phyloP scores from a whole-genome alignment of 768 basidiomycete genomes.

The Melanogaster broomeanus region DNA sequence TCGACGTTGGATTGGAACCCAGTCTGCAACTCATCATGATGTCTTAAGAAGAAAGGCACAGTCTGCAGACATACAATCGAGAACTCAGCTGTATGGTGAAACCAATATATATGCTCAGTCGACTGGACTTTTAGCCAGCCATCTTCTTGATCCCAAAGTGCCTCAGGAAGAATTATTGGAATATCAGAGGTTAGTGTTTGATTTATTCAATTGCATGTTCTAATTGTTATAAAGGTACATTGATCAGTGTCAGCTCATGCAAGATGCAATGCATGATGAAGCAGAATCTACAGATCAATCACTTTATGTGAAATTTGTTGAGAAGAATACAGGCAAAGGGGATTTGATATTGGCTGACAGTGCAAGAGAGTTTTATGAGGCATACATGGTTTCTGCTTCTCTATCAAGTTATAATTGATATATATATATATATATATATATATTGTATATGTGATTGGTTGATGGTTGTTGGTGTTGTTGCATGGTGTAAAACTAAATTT shows the following conservation, averaged over 20 bases:
- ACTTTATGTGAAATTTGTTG: slow-evolving; percentile 54
- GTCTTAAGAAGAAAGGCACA: slow-evolving; percentile 41
- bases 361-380: slow-evolving; percentile 18
- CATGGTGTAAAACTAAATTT: too few species aligned
- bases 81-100: slow-evolving; percentile 26
- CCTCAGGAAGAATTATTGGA: slow-evolving; percentile 65
- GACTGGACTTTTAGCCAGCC: slow-evolving; percentile 58
- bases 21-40: slow-evolving; percentile 43
- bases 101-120: slow-evolving; percentile 37
- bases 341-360: slow-evolving; percentile 13
- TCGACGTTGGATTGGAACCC: slow-evolving; percentile 72
- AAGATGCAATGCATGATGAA: slow-evolving; percentile 53
- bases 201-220: not conserved
- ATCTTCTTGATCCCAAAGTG: slow-evolving; percentile 63
- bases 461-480: too few species aligned
- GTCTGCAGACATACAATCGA: slow-evolving; percentile 27
- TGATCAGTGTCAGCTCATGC: slow-evolving; percentile 68
- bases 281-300: slow-evolving; percentile 61
- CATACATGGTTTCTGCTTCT: slow-evolving; percentile 17
- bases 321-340: slow-evolving; percentile 34
- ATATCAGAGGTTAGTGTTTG: slow-evolving; percentile 61
- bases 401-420: not conserved
- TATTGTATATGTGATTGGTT: too few species aligned
- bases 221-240: slow-evolving; percentile 53
- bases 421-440: slow-evolving; percentile 15